These are phyloP conservation scores for Secale cereale DNA, from an alignment of 176 grass and related monocot genomes.

Conservation along the genomic window DNA sequence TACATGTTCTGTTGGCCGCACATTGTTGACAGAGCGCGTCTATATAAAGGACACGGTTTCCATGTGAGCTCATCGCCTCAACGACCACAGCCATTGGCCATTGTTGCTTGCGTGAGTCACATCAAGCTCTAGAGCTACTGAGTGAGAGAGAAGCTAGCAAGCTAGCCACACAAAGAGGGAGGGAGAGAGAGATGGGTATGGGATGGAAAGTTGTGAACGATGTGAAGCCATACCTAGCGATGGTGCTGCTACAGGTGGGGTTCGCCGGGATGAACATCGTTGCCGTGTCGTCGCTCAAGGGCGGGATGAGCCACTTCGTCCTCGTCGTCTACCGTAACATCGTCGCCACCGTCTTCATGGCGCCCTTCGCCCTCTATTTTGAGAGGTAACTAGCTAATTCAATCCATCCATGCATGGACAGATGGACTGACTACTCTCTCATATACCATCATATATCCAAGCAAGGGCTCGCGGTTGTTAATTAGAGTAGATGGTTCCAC, in stretches of 20 bases:
- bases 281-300: constrained; percentile 62
- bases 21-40: background rate
- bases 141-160: background rate
- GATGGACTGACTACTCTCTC: too few relatives aligned
- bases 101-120: background rate
- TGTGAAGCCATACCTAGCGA: constrained; percentile 74
- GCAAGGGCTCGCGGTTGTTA: too few relatives aligned
- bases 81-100: constrained; percentile 20
- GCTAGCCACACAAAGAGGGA: background rate
- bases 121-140: background rate
- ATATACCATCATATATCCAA: too few relatives aligned
- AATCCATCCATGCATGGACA: too few relatives aligned
- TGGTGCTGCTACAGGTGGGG: constrained; percentile 87
- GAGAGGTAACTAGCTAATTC: constrained; percentile 43
- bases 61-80: constrained; percentile 18
- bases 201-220: constrained; percentile 36
- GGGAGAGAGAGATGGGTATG: constrained; percentile 12
- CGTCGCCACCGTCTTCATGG: constrained; percentile 55
- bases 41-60: constrained; percentile 48
- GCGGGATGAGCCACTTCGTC: constrained; percentile 85
- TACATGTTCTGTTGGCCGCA: background rate
- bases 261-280: constrained; percentile 89
- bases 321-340: constrained; percentile 86
- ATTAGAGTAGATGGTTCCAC: too few relatives aligned
- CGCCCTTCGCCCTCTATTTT: constrained; percentile 78